Evolutionary conservation across 2,329 filamentous ascomycete genomes (phyloP).

Genomic region (Fusarium chuoi): DNA sequence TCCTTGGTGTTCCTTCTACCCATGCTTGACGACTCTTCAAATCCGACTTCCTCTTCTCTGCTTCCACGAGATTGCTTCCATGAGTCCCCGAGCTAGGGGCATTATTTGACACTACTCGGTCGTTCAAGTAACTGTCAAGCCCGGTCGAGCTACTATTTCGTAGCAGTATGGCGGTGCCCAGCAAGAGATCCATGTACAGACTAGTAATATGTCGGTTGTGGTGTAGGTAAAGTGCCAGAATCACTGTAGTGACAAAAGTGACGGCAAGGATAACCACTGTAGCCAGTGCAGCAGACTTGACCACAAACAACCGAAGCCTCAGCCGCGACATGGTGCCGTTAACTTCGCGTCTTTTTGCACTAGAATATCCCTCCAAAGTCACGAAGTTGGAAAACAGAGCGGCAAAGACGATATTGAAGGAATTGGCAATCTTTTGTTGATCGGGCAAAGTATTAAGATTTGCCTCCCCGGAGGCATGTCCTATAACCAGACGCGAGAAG

Average conservation of each 20-base stretch:
- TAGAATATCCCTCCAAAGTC: fast-evolving
- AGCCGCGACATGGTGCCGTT: not conserved
- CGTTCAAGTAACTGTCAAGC: not conserved
- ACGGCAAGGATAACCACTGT: not conserved
- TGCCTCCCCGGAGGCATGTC: not conserved
- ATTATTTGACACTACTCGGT: fast-evolving
- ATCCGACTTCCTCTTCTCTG: not conserved
- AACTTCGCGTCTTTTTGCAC: not conserved
- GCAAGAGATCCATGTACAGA: not conserved
- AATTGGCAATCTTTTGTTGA: not conserved
- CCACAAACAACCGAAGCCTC: not conserved
- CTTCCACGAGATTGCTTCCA: not conserved
- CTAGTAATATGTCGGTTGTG: not conserved
- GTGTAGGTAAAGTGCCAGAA: not conserved
- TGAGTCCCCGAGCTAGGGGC: fast-evolving
- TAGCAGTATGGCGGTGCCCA: not conserved
- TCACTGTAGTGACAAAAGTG: not conserved
- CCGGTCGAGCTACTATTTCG: fast-evolving
- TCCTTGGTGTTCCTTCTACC: not conserved
- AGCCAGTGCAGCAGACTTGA: not conserved
- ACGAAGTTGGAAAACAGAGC: not conserved
- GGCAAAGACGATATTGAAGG: not conserved
- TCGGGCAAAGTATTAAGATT: not conserved
- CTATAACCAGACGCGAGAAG: not conserved
- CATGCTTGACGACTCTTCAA: fast-evolving